These are phyloP conservation scores for Cronartium ribicola DNA, from an alignment of 1,284 basidiomycete genomes.

Conservation along the genomic window DNA sequence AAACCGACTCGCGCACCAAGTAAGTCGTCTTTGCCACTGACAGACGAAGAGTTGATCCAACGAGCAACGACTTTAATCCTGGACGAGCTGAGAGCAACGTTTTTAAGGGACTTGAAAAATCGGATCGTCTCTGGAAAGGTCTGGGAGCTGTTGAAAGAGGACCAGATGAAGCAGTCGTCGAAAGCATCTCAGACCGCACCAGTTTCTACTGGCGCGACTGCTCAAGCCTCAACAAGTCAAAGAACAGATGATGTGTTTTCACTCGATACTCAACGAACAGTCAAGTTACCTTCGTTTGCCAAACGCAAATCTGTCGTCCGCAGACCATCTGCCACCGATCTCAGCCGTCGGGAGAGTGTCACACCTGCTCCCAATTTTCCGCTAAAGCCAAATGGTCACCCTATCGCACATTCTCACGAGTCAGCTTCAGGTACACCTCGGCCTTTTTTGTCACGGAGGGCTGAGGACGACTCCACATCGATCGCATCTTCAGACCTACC, in stretches of 20 bases:
- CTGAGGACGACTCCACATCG: conserved; percentile 22
- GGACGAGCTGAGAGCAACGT: conserved; percentile 60
- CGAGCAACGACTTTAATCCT: conserved; percentile 63
- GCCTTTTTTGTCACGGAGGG: conserved; percentile 2
- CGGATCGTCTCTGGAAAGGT: conserved; percentile 62
- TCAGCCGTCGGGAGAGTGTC: neutral
- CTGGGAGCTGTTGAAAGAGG: conserved; percentile 58
- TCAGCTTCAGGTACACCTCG: neutral
- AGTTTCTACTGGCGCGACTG: neutral
- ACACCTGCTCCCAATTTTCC: neutral
- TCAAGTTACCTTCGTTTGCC: conserved; percentile 40
- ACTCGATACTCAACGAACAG: neutral
- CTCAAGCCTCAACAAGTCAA: neutral
- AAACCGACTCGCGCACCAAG: neutral
- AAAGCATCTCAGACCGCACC: conserved; percentile 7
- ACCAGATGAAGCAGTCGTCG: conserved; percentile 50
- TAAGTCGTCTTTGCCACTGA: neutral
- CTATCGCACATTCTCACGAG: neutral
- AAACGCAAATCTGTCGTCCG: conserved; percentile 15
- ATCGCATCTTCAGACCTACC: conserved; percentile 26
- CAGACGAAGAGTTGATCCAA: conserved; percentile 60
- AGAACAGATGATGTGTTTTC: neutral
- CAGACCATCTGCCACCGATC: neutral
- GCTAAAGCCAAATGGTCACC: neutral
- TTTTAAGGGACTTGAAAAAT: conserved; percentile 68